phyloP scores from a whole-genome alignment of 768 basidiomycete genomes.

The Filobasidium wieringae region DNA sequence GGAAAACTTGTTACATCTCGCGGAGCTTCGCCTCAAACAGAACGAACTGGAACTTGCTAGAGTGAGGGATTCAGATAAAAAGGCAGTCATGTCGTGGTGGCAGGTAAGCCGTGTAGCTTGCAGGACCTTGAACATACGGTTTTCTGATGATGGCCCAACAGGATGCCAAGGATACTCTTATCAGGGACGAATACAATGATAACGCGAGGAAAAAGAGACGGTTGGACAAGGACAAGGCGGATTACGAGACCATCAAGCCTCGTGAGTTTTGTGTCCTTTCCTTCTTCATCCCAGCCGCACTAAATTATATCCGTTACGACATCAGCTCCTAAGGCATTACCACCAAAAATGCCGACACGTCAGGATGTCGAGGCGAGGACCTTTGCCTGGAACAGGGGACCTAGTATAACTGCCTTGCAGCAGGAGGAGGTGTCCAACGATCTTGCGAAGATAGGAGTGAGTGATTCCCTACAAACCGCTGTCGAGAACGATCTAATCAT shows the following conservation, averaged over 20 bases:
- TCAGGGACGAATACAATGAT: constrained; percentile 79
- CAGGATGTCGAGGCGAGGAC: constrained; percentile 10
- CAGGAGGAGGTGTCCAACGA: constrained; percentile 24
- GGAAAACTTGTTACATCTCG: constrained; percentile 69
- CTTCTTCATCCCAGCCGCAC: background rate
- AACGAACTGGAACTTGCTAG: constrained; percentile 55
- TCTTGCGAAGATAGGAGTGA: constrained; percentile 32
- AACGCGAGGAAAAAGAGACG: constrained; percentile 75
- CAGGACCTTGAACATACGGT: background rate
- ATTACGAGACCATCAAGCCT: constrained; percentile 60
- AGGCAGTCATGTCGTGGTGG: constrained; percentile 82
- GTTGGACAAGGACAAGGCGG: constrained; percentile 66
- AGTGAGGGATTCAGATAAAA: constrained; percentile 58
- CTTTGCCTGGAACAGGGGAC: constrained; percentile 29
- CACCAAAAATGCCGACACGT: constrained; percentile 16
- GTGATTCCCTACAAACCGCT: background rate
- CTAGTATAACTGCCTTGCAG: constrained; percentile 19
- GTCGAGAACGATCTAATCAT: background rate
- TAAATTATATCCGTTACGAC: background rate
- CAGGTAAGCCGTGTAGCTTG: constrained; percentile 46
- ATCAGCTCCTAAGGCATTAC: constrained; percentile 27
- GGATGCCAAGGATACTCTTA: constrained; percentile 65
- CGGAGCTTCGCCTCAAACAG: constrained; percentile 58
- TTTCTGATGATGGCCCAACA: constrained; percentile 32
- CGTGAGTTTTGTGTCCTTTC: constrained; percentile 42